Evolutionary conservation across 2,329 filamentous ascomycete genomes (phyloP), one percentile per base, ranked within the genome.

Genomic region (Setomelanomma holmii): DNA sequence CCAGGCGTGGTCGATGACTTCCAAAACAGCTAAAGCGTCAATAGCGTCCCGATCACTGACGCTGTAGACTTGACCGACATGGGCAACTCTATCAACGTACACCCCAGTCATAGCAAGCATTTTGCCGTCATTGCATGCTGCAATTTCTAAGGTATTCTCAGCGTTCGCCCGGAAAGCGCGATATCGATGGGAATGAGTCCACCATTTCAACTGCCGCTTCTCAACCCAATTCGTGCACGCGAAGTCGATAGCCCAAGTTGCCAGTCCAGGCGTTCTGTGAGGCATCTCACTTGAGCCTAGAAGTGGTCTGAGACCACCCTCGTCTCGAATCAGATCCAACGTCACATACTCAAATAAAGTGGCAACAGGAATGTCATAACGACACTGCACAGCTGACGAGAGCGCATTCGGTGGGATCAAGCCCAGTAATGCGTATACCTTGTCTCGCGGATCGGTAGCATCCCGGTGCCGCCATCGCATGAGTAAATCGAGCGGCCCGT

Each of bases 361-460:
- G 3, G 45, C 24, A 3, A 34, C 45, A 2, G 53, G 12, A 7
- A 53, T 22, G 5, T 38, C 39, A 16, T 64, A 64, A 34, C 46
- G 49, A 45, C 49, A 56, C 1, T 24, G 8, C 16, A 35, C 45
- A 1, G 53, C 54, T n/a, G 46, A 56, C 1, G 53, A 52, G 3
- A 61, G 33, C 0, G 20, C 36, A 2, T 40, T 20, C 0, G 20
- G 16, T 5, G 43, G 27, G 12, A 61, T 35, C 11, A 67, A 35
- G 4, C 62, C 64, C 1, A 66, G 38, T 11, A 69, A 40, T 4
- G 58, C 64, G 23, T 65, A 67, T 1, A 69, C 52, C 24, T 67
- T 69, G 40, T 69, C 66, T 20, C 58, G 56, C 6, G 62, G 48
- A 44, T 69, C 59, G 1, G 58, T 64, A 7, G 59, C 59, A n/a